Conservation (phyloP, 352 stramenopile genomes). For the Thalassiosira exigua region DNA sequence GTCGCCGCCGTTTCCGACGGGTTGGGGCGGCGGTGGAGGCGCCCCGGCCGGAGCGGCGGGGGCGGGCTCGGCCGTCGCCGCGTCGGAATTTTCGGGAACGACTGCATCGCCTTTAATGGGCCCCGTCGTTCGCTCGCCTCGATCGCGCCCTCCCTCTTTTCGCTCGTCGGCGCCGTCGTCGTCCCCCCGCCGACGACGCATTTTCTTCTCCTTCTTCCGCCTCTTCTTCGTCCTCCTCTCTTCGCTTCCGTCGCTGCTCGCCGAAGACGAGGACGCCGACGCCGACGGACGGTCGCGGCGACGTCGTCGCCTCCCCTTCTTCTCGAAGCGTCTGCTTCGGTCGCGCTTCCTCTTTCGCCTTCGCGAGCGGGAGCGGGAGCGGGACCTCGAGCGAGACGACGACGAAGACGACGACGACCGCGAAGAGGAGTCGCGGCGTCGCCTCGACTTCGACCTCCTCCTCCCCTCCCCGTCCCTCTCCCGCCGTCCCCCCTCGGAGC, state of each 20-base stretch:
- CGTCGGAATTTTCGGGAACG: not conserved
- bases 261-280: not conserved
- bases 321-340: not conserved
- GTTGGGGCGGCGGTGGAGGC: no score
- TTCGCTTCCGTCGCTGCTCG: not conserved
- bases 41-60: no score
- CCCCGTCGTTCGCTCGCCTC: not conserved
- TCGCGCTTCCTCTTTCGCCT: constrained; percentile 8
- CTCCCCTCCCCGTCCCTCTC: no score
- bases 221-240: constrained; percentile 6
- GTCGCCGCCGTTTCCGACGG: no score
- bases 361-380: not conserved
- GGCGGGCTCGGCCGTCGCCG: no score
- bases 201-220: not conserved
- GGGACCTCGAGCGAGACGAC: not conserved
- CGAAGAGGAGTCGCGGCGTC: not conserved
- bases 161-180: not conserved
- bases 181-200: not conserved
- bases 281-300: not conserved
- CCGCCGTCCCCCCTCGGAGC: no score
- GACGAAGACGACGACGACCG: constrained; percentile 6
- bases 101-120: not conserved
- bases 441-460: no score
- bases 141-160: not conserved
- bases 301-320: not conserved